Base-by-base conservation (phyloP, 345 rosid genomes). In the Populus davidiana region DNA sequence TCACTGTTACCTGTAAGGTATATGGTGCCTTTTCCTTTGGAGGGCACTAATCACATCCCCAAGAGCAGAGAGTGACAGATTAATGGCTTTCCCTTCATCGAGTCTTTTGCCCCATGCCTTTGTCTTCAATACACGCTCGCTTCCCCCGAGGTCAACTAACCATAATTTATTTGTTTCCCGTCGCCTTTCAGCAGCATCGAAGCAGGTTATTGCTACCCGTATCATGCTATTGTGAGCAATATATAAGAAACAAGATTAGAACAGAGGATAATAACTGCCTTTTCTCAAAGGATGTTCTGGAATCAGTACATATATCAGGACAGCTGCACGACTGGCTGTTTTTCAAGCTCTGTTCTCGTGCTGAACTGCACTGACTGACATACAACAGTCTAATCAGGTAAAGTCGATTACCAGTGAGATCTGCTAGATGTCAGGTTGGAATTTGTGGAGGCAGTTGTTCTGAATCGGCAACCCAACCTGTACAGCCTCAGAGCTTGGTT, bases 41-140 rank as follows among this genome's bases (percentile, higher is more conserved):
- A 93, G 93, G 76, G 93, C 89, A 75, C 85, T 72, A 35, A 93
- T 89, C 77, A 93, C 97, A 87, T 93, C 92, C 68, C 92, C 94
- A 38, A 93, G 89, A 75, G 96, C 92, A 66, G 93, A 93, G 65
- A 91, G 92, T 27, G 97, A 91, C 86, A 90, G 78, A 82, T 93
- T 93, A 61, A 93, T 93, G 43, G 96, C 96, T 89, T 89, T 91
- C 77, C 97, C 97, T 91, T 93, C 97, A 84, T 91, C 96, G 49
- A 93, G 83, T 83, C 97, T 91, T 84, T 85, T 89, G 52, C 97
- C 97, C 80, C 77, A 80, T 78, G 97, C 93, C 87, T 83, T 90
- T 21, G 96, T 91, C 88, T 93, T 93, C 80, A 88, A 79, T 71
- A 90, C 94, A 20, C 97, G 94, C 83, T 93, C 97, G 61, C 97